These are phyloP conservation scores for Caryopteris hybrid DNA, from an alignment of 305 asterid species.

Conservation along the genomic window DNA sequence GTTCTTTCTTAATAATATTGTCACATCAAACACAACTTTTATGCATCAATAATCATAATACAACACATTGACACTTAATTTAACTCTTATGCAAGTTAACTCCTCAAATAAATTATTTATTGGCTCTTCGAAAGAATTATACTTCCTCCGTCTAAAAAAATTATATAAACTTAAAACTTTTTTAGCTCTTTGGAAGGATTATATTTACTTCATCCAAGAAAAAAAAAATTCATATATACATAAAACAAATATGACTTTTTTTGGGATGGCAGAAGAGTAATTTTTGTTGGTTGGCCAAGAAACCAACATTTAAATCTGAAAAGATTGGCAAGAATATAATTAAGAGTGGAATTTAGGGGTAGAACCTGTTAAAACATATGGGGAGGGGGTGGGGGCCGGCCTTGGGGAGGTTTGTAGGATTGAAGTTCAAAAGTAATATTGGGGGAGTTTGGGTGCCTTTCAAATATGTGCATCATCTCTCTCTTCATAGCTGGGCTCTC, in stretches of 20 bases:
- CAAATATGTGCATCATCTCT: slow-evolving; percentile 12
- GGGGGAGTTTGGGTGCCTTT: slow-evolving; percentile 17
- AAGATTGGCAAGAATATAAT: background rate
- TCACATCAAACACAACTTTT: slow-evolving; percentile 8
- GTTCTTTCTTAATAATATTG: background rate
- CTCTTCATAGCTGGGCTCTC: slow-evolving; percentile 12
- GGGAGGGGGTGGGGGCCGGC: background rate
- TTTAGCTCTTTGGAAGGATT: no score
- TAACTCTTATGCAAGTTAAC: background rate
- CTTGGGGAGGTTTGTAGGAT: background rate
- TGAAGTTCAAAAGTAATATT: slow-evolving; percentile 3
- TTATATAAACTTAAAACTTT: no score
- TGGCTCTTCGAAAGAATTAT: background rate
- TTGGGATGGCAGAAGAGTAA: no score
- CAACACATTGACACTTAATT: background rate
- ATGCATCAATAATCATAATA: background rate
- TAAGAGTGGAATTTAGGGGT: background rate
- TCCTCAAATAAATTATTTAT: background rate
- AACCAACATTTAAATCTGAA: background rate
- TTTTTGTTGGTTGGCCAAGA: background rate
- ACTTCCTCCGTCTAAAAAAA: no score
- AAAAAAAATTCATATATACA: no score
- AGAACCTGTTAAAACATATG: background rate
- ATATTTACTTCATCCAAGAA: no score
- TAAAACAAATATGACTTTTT: no score